Conservation (phyloP, 2,329 filamentous ascomycete genomes). For the Venturia asperata region DNA sequence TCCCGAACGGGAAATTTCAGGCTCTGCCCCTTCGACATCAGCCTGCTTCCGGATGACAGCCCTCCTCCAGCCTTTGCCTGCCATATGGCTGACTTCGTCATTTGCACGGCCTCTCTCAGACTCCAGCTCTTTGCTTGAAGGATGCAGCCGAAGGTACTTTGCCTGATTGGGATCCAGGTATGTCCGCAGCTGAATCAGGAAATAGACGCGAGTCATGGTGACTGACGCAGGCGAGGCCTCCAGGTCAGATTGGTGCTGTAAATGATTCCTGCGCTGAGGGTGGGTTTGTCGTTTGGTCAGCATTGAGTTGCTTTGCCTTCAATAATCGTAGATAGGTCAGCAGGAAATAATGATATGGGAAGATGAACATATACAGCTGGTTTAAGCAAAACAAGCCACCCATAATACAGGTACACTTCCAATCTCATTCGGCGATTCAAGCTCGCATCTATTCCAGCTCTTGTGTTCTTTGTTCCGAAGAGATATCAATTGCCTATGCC, state of each 20-base stretch:
- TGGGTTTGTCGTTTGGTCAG: neutral
- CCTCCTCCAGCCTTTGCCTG: neutral
- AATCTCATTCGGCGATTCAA: neutral
- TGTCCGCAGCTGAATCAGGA: neutral
- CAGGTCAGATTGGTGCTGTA: neutral
- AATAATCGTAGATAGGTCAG: neutral
- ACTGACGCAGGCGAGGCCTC: neutral
- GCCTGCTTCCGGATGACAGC: neutral
- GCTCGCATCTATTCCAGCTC: constrained; percentile 7
- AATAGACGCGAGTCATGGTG: neutral
- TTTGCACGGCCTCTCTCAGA: neutral
- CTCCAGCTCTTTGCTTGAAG: neutral
- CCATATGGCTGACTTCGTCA: neutral
- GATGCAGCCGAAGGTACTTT: neutral
- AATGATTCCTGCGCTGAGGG: neutral
- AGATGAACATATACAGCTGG: neutral
- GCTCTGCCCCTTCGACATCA: neutral
- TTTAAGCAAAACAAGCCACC: neutral
- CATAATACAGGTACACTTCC: neutral
- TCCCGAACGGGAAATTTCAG: neutral
- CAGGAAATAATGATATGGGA: neutral
- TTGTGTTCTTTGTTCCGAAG: neutral
- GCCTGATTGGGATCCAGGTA: neutral
- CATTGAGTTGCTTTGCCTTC: neutral
- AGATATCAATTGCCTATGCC: neutral